A percentile compares a stretch with the other conserved stretches of the same genome.
Evolutionary conservation across 1,284 basidiomycete genomes (phyloP).

Genomic region (Puccinia polysora): DNA sequence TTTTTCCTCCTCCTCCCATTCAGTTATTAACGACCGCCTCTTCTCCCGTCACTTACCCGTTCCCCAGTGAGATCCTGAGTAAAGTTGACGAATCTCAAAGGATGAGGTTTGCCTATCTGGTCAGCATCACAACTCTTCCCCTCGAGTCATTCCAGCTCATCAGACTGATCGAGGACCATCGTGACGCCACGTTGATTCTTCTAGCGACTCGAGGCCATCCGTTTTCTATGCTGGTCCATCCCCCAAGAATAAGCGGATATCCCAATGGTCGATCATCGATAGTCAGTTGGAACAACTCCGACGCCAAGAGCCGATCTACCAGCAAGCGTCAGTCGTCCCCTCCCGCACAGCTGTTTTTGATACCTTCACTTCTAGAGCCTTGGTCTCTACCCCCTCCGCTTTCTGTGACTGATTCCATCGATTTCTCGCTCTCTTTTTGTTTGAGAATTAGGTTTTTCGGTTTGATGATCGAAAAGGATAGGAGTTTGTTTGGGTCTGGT

Average conservation of each 20-base stretch:
- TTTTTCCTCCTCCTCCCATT: too few relatives aligned
- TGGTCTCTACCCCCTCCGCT: too few relatives aligned
- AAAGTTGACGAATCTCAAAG: slow-evolving; percentile 12
- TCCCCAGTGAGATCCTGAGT: slow-evolving; percentile 20
- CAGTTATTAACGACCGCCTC: slow-evolving; percentile 7
- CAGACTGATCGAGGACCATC: too few relatives aligned
- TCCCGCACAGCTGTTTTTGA: too few relatives aligned
- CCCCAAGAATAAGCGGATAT: slow-evolving; percentile 16
- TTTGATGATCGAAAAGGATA: too few relatives aligned
- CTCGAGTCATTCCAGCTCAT: too few relatives aligned
- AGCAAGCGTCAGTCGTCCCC: slow-evolving; percentile 11
- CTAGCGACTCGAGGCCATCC: slow-evolving; percentile 9
- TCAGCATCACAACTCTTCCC: neutral
- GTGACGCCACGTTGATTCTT: too few relatives aligned
- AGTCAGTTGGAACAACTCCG: neutral
- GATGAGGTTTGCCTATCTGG: slow-evolving; percentile 16
- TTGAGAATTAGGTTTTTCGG: too few relatives aligned
- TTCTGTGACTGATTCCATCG: too few relatives aligned
- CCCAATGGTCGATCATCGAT: slow-evolving; percentile 22
- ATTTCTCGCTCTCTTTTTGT: too few relatives aligned
- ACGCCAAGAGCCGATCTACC: slow-evolving; percentile 2
- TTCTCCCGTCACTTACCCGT: neutral
- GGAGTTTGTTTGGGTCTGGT: too few relatives aligned
- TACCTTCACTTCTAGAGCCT: too few relatives aligned
- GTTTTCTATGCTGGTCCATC: slow-evolving; percentile 21